Base-by-base conservation (phyloP, 1,284 basidiomycete species). In the Tilletiaria anomala region DNA sequence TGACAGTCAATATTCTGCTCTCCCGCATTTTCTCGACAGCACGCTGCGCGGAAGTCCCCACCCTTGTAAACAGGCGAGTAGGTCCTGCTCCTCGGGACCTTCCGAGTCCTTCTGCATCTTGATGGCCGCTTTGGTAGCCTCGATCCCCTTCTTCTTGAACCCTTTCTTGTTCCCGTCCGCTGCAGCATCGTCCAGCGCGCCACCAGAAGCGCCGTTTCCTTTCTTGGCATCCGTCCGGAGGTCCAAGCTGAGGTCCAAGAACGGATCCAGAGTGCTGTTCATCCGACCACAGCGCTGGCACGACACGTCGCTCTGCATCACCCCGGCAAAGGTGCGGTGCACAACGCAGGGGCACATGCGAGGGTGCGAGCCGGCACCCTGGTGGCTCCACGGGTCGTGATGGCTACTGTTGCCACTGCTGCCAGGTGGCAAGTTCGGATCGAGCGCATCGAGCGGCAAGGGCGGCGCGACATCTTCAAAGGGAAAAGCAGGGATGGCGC, bases 181-280 rank as follows among this genome's bases (percentile, higher is more conserved):
- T 18, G 23, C 33, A 22, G 2, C 33, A 18, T 11, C 8, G 8
- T 20, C 33, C 24, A 26, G 14, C 8, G 33, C 33, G 5, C 33
- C 33, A 18, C 8, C 17, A 8, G 33, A 8, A 18, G n/a, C 31
- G 26, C 48, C 43, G 37, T 51, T 54, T 39, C 42, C 42, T 32
- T 40, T 44, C 48, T 74, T 78, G 5, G 26, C 17, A 12, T 31
- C 40, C 24, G 42, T n/a, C n/a, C n/a, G n/a, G 14, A 94, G 71
- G 60, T 93, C 87, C 29, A 96, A 73, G 56, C 83, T 89, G 50
- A 96, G 75, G 57, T 96, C 91, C 18, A 94, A 73, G 71, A 89
- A 83, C 1, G 85, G 86, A 57, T 96, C 89, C 29, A 80, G 71
- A 0, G 85, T 87, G 17, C 75, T 79, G 4, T 79, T 88, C 3